A percentile compares a stretch with the other conserved stretches of the same genome.
phyloP scores from a whole-genome alignment of 192 early-diverging fungal genomes.

The Umbelopsis isabellina region DNA sequence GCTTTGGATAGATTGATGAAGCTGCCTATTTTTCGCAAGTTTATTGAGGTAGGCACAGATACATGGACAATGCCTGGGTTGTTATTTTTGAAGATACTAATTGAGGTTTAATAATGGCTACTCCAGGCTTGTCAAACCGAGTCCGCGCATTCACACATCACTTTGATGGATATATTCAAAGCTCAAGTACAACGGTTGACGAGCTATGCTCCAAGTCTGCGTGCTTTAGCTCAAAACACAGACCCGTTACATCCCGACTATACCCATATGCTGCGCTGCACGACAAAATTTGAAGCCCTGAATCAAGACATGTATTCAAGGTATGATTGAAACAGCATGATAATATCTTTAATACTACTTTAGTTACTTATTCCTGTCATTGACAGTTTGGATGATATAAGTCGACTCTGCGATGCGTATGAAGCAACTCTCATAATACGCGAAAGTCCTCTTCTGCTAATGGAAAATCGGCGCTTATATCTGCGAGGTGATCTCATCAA shows the following conservation, averaged over 20 bases:
- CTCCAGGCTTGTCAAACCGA: conserved; percentile 2
- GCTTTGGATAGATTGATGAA: conserved; percentile 6
- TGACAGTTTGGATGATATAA: conserved; percentile 4
- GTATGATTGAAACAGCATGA: neutral
- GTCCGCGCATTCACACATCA: neutral
- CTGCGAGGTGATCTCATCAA: neutral
- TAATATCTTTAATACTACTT: neutral
- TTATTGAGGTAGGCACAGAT: neutral
- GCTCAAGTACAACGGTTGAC: conserved; percentile 9
- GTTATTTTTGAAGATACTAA: neutral
- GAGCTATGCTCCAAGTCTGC: conserved; percentile 6
- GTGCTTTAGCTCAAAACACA: conserved; percentile 12
- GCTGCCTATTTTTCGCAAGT: neutral
- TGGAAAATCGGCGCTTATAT: neutral
- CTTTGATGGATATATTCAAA: conserved; percentile 1
- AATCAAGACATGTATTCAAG: neutral
- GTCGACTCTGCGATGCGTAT: conserved; percentile 7
- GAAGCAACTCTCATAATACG: neutral
- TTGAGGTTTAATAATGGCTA: neutral
- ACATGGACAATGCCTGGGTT: neutral
- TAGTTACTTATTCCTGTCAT: neutral
- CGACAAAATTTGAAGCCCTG: conserved; percentile 4
- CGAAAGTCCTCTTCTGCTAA: neutral
- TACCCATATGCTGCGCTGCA: neutral
- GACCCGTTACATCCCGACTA: conserved; percentile 25